Evolutionary conservation across 805 yeast species (phyloP).

Genomic region (Myxozyma neglecta): DNA sequence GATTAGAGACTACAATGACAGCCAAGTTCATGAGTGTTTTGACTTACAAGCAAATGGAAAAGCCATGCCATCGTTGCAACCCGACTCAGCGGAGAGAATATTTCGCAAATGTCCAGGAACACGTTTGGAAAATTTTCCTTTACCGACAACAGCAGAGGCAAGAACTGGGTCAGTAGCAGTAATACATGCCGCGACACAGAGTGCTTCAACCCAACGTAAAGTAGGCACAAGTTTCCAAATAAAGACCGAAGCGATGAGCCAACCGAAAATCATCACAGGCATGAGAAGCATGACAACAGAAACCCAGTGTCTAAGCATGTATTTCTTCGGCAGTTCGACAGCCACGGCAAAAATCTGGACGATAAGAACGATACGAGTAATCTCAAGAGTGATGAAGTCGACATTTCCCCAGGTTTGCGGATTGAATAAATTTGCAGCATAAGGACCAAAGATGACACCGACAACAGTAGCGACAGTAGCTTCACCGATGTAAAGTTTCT

Average conservation of each 20-base stretch:
- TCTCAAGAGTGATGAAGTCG: conserved; percentile 77
- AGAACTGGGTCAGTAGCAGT: conserved; percentile 95
- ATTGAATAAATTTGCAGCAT: conserved; percentile 76
- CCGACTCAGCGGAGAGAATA: conserved; percentile 79
- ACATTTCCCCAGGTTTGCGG: conserved; percentile 85
- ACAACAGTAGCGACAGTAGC: conserved; percentile 85
- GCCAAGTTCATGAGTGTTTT: background rate
- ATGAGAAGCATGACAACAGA: conserved; percentile 71
- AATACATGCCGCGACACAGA: conserved; percentile 79
- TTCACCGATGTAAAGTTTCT: conserved; percentile 82
- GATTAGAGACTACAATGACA: background rate
- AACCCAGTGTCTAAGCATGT: conserved; percentile 80
- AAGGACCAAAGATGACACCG: conserved; percentile 88
- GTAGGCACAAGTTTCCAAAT: conserved; percentile 77
- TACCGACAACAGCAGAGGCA: conserved; percentile 94
- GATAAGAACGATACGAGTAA: conserved; percentile 77
- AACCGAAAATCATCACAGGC: conserved; percentile 88
- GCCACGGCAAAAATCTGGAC: conserved; percentile 93
- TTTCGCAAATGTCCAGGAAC: conserved; percentile 92
- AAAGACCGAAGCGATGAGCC: conserved; percentile 79
- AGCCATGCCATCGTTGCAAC: conserved; percentile 95
- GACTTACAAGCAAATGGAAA: conserved; percentile 68
- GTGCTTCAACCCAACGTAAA: conserved; percentile 66
- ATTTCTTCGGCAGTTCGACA: conserved; percentile 86
- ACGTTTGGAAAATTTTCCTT: conserved; percentile 84